Conservation (phyloP, 345 rosid genomes). For the Eucalyptus marginata region DNA sequence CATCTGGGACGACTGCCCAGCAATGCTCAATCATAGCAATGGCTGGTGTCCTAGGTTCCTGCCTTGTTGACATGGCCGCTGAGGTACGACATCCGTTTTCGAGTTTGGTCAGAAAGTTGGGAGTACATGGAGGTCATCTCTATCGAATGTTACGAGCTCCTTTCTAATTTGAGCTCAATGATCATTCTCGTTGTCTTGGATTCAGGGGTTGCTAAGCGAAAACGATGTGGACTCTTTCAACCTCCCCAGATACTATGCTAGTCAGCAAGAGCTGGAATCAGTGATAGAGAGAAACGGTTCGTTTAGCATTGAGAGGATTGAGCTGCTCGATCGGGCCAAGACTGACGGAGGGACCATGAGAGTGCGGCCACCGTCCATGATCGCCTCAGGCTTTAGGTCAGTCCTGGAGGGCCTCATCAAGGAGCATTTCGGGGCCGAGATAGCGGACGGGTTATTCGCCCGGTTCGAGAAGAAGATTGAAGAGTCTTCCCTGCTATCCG, state of each 20-base stretch:
- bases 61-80: conserved; percentile 18
- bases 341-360: neutral
- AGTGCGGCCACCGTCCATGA: neutral
- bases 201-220: conserved; percentile 9
- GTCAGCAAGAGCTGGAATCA: neutral
- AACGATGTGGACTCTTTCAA: conserved; percentile 15
- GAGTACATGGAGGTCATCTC: neutral
- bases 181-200: neutral
- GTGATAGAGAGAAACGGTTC: neutral
- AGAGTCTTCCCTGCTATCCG: neutral
- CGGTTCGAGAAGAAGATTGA: neutral
- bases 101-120: neutral
- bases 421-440: conserved; percentile 1
- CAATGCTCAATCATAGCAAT: conserved; percentile 5
- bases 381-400: neutral
- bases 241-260: conserved; percentile 7
- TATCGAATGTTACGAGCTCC: neutral
- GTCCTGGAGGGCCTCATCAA: neutral
- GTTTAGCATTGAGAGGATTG: conserved; percentile 5
- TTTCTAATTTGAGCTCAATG: neutral
- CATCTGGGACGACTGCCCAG: conserved; percentile 6
- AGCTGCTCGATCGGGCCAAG: neutral
- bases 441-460: neutral
- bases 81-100: neutral
- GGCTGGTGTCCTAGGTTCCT: conserved; percentile 2